These are phyloP conservation scores for Diddensiella transvaalensis DNA, from an alignment of 805 yeast species.

Conservation along the genomic window DNA sequence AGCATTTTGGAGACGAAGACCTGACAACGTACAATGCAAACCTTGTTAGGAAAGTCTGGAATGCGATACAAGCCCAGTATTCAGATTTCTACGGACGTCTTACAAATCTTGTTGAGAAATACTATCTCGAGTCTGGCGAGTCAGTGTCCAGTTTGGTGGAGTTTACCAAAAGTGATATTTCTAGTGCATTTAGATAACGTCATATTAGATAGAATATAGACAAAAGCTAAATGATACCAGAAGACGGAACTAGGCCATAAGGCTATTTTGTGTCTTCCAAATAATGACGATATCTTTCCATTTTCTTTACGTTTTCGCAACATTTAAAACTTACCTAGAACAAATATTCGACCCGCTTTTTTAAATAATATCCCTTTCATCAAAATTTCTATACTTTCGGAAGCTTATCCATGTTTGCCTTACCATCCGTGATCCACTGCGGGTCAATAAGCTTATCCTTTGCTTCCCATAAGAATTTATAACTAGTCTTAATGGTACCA, in stretches of 20 bases:
- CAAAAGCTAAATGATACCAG: no score
- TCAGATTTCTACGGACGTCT: conserved; percentile 53
- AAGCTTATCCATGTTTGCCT: conserved; percentile 49
- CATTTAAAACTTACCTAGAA: no score
- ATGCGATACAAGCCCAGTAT: conserved; percentile 62
- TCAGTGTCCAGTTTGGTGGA: conserved; percentile 46
- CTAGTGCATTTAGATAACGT: conserved; percentile 43
- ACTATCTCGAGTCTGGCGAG: conserved; percentile 41
- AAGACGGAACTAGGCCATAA: no score
- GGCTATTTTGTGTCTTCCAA: no score
- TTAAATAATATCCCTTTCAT: not conserved
- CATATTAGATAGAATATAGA: no score
- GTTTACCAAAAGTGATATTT: conserved; percentile 54
- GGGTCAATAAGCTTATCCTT: conserved; percentile 71
- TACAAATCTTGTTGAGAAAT: conserved; percentile 50
- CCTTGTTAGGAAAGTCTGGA: conserved; percentile 63
- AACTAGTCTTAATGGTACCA: conserved; percentile 92
- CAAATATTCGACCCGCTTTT: no score
- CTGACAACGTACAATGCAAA: conserved; percentile 44
- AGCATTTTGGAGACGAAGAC: conserved; percentile 44
- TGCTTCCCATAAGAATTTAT: conserved; percentile 74
- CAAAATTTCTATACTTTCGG: conserved; percentile 31
- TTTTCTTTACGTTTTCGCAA: no score
- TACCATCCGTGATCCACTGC: conserved; percentile 67
- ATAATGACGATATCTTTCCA: no score